These are phyloP conservation scores for Periconia sp. DNA, from an alignment of 2,329 filamentous ascomycete species.

Conservation along the genomic window DNA sequence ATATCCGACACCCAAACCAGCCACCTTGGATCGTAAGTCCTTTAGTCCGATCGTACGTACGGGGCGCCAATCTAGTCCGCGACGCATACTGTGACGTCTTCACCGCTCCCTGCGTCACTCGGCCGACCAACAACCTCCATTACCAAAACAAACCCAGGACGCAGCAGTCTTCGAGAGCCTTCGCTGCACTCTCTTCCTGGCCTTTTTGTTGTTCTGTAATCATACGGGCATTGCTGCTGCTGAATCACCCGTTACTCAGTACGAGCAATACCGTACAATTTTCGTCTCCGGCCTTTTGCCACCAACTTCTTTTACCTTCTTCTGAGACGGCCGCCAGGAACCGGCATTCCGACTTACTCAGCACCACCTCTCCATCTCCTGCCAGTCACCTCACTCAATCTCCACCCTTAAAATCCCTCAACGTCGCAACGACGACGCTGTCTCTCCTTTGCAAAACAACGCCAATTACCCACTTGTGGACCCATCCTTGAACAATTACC, in stretches of 20 bases:
- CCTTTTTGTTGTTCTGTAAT: too few species aligned
- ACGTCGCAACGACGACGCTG: not conserved
- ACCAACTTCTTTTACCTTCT: slow-evolving; percentile 23
- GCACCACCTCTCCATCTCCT: slow-evolving; percentile 1
- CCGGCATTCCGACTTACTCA: slow-evolving; percentile 5
- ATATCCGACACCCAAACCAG: not conserved
- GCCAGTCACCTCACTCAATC: not conserved
- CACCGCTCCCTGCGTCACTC: slow-evolving; percentile 3
- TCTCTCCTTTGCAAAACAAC: slow-evolving; percentile 3
- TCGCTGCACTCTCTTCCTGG: not conserved
- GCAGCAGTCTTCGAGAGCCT: not conserved
- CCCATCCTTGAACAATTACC: slow-evolving; percentile 4
- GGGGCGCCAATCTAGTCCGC: not conserved
- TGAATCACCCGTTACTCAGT: slow-evolving; percentile 10
- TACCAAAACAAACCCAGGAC: slow-evolving; percentile 1
- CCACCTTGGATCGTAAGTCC: not conserved
- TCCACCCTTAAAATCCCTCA: slow-evolving; percentile 1
- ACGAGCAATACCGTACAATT: not conserved
- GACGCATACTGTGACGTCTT: slow-evolving; percentile 1
- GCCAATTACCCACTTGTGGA: slow-evolving; percentile 1
- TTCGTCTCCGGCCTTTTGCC: slow-evolving; percentile 12
- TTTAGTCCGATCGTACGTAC: not conserved
- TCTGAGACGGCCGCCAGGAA: slow-evolving; percentile 8
- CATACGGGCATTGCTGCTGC: not conserved
- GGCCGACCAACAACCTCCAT: slow-evolving; percentile 1